Evolutionary conservation across 306 rosid genomes (phyloP), one percentile per base, ranked within the genome.

Genomic region (Citrullus amarus): DNA sequence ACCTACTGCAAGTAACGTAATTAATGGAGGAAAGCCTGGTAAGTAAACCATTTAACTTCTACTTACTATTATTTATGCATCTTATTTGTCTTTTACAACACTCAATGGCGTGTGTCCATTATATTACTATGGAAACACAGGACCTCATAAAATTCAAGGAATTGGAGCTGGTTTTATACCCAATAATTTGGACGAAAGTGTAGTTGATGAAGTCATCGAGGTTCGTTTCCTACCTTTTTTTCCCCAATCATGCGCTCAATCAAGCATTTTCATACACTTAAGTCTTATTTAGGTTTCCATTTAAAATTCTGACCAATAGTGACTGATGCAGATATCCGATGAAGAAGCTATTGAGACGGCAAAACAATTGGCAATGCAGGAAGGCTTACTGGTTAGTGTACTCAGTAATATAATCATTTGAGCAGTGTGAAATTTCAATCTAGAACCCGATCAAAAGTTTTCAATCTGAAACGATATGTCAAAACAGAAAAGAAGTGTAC

Each of bases 131-230:
- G 69, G 56, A 13, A 76, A 77, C 67, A 65, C 91, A 95, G 99
- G 99, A 80, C 97, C 99, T 79, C 99, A 95, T 90, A 95, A 95
- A 86, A 95, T 95, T 91, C 99, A 95, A 87, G 99, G 99, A 39
- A 91, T 95, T 81, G 99, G 99, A 73, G 99, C 99, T 87, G 99
- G 99, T 80, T 95, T 95, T 87, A 91, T 95, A 67, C 99, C 97
- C 34, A 63, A 96, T 86, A 95, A 95, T 90, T 88, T 91, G 88
- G 88, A 95, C 83, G 90, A 83, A 88, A 93, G 90, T 41, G 83
- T 95, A 44, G 84, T 95, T 44, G 97, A 95, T 85, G 99, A 92
- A 95, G 81, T 91, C 81, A 83, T 95, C 74, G 88, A 88, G 93
- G 99, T 95, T n/a, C 28, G 70, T 36, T 34, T 77, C 25, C 79